phyloP scores from a whole-genome alignment of 768 basidiomycete genomes.

The Scleroderma citrinum region DNA sequence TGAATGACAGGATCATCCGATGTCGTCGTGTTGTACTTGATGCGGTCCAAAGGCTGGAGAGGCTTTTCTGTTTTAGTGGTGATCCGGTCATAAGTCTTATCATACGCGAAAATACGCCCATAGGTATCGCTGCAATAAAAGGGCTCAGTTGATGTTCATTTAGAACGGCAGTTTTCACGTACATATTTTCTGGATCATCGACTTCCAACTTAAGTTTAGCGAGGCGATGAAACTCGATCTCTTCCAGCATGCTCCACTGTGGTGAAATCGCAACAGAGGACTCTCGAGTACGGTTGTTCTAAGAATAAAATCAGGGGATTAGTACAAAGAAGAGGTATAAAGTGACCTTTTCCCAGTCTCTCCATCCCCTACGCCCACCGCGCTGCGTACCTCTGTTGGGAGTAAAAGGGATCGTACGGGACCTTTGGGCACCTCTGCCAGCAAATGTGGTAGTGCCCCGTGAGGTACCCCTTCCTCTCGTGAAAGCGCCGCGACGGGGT shows the following conservation, averaged over 20 bases:
- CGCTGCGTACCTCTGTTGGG: constrained; percentile 38
- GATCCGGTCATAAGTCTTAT: constrained; percentile 92
- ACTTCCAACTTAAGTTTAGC: constrained; percentile 91
- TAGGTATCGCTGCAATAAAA: constrained; percentile 59
- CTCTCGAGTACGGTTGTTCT: constrained; percentile 83
- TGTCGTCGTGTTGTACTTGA: constrained; percentile 96
- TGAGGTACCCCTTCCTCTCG: constrained; percentile 40
- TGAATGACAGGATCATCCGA: constrained; percentile 97
- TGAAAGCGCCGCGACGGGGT: constrained; percentile 64
- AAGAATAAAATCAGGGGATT: constrained; percentile 6
- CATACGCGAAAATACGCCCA: constrained; percentile 88
- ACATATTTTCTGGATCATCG: constrained; percentile 89
- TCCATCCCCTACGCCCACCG: constrained; percentile 64
- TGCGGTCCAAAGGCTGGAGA: constrained; percentile 87
- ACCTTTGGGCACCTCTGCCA: constrained; percentile 40
- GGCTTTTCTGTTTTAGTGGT: constrained; percentile 90
- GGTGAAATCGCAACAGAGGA: constrained; percentile 90
- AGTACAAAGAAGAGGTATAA: neutral
- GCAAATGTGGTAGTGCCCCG: constrained; percentile 32
- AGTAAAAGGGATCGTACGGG: constrained; percentile 36
- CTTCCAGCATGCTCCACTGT: constrained; percentile 93
- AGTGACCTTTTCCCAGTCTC: constrained; percentile 90
- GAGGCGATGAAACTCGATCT: constrained; percentile 92
- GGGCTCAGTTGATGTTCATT: constrained; percentile 4
- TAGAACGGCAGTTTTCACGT: constrained; percentile 22